Conservation (phyloP, 805 yeast genomes). For the Saccharomycopsis sp. region DNA sequence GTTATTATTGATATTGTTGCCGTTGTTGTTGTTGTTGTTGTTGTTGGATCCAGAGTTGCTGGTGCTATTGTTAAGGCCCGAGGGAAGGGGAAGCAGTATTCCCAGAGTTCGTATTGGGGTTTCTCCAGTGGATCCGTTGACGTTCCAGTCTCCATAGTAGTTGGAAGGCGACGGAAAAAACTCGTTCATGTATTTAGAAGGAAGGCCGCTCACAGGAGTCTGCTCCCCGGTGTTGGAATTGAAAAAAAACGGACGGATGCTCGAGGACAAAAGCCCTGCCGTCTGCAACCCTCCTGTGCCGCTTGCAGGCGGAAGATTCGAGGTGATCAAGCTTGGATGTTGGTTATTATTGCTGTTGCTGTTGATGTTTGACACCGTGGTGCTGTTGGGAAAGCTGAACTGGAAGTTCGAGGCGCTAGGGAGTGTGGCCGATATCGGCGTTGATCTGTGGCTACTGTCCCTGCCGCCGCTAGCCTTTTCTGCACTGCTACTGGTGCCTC, state of each 20-base stretch:
- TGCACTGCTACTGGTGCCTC: slow-evolving; percentile 32
- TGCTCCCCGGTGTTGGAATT: slow-evolving; percentile 44
- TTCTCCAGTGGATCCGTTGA: neutral
- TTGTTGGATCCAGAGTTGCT: neutral
- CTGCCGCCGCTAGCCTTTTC: slow-evolving; percentile 24
- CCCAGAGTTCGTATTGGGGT: neutral
- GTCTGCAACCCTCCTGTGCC: slow-evolving; percentile 9
- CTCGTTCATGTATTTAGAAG: slow-evolving; percentile 35
- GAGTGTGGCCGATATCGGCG: slow-evolving; percentile 29
- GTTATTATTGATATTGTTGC: neutral
- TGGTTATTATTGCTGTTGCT: slow-evolving; percentile 14
- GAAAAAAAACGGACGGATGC: slow-evolving; percentile 19
- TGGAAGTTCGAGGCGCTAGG: slow-evolving; percentile 23
- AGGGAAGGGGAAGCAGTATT: slow-evolving; percentile 4
- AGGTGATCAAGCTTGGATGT: slow-evolving; percentile 6
- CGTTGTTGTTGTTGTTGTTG: neutral
- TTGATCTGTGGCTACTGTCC: slow-evolving; percentile 23
- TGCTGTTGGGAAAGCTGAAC: slow-evolving; percentile 26
- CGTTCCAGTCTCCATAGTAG: slow-evolving; percentile 37
- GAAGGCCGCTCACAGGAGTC: slow-evolving; percentile 64
- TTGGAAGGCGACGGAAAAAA: slow-evolving; percentile 77
- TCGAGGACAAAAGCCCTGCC: slow-evolving; percentile 18
- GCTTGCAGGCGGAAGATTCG: slow-evolving; percentile 17
- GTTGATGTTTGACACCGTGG: slow-evolving; percentile 19
- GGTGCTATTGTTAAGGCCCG: slow-evolving; percentile 3